These are phyloP conservation scores for Corylus heterophylla DNA, from an alignment of 306 rosid genomes.

Conservation along the genomic window DNA sequence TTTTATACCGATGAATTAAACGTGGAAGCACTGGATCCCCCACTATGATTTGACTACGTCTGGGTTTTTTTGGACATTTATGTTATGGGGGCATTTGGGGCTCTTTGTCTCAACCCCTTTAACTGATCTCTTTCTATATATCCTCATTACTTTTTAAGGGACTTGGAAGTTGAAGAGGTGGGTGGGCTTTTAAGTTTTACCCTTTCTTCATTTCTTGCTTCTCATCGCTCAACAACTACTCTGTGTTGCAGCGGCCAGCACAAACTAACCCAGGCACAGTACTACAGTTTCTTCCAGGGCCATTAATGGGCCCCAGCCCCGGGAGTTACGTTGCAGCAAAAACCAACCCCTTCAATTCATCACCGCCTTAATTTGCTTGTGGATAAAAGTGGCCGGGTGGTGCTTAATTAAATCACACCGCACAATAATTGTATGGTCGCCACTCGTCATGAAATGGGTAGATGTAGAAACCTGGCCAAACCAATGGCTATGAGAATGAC, in stretches of 20 bases:
- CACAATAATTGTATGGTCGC: background rate
- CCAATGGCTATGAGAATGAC: too few species aligned
- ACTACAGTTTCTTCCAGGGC: too few species aligned
- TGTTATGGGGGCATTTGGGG: background rate
- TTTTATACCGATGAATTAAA: conserved; percentile 22
- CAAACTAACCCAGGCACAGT: too few species aligned
- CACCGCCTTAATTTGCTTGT: background rate
- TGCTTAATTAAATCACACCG: background rate
- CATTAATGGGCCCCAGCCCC: too few species aligned
- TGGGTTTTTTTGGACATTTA: background rate
- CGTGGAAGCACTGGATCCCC: conserved; percentile 2
- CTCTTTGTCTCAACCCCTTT: conserved; percentile 11
- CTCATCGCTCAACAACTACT: too few species aligned
- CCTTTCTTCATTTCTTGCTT: too few species aligned
- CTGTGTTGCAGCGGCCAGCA: too few species aligned
- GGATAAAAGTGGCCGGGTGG: background rate
- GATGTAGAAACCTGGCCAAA: background rate
- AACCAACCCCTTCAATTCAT: background rate
- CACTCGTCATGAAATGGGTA: background rate
- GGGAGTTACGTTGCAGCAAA: background rate
- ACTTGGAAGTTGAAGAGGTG: too few species aligned
- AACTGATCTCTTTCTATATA: background rate
- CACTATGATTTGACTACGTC: background rate
- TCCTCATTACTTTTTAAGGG: too few species aligned
- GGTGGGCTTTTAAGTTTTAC: too few species aligned